Base-by-base conservation (phyloP, 805 yeast species). In the Pichia gijzeniarum region DNA sequence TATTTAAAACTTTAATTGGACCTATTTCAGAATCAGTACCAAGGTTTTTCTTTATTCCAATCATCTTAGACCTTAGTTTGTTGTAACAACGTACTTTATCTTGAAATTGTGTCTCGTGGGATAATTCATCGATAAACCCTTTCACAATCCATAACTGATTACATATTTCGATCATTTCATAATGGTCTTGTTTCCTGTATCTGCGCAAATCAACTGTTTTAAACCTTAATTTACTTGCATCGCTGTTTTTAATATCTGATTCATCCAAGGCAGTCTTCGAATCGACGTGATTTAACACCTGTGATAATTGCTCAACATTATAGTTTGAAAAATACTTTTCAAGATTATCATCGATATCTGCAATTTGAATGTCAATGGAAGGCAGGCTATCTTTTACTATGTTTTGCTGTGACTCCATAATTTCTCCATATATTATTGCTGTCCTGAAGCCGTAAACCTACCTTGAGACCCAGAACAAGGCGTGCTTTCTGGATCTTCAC, bases 111-210 rank as follows among this genome's bases (percentile, higher is more conserved):
- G 45, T 35, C 1, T 22, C 12, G 2, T 54, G 33, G 4, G 30
- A 22, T 18, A 60, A 40, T 37, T 64, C 66, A 30, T 49, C 54
- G 13, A 62, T 20, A 5, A 63, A 43, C 5, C 65, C 67, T 21
- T 56, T 53, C 21, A 64, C 53, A 10, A 60, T 52, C 65, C 65
- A 62, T 25, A 64, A 48, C 38, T 53, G 51, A 42, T 63, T 63
- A 35, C 64, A 60, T 1, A 56, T 39, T n/a, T 61, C 65, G n/a
- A 61, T 47, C 35, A 62, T 58, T 18, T 53, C 43, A 6, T 52
- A 34, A 40, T 52, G 48, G 20, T 57, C 59, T 1, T 32, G 27
- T 16, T 40, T 35, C 14, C 6, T 30, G 13, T 30, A 30, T 9
- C 13, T 30, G 7, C 14, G 6, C 6, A 25, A 25, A 25, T 6